Evolutionary conservation across 1,284 basidiomycete genomes (phyloP).

Genomic region (Cystobasidiaceae sp.): DNA sequence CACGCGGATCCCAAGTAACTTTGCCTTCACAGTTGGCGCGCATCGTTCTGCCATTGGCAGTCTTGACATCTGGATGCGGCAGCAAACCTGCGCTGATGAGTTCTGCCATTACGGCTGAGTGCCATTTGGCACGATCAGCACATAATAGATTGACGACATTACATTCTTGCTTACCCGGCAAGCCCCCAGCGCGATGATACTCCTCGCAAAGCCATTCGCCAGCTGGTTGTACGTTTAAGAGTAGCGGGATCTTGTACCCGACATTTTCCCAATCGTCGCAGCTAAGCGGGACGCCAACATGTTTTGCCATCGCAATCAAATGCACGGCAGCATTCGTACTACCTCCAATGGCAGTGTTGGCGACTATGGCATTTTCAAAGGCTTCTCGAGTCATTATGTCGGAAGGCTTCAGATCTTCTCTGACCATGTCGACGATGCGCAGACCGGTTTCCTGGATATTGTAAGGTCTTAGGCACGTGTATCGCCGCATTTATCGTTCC

Average conservation of each 20-base stretch:
- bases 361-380: constrained; percentile 51
- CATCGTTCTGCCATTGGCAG: constrained; percentile 47
- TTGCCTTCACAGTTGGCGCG: constrained; percentile 44
- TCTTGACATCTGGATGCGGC: constrained; percentile 34
- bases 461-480: background rate
- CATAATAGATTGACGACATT: too few species aligned
- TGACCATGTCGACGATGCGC: constrained; percentile 54
- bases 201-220: constrained; percentile 51
- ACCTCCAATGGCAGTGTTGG: constrained; percentile 50
- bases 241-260: constrained; percentile 47
- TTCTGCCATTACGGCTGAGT: constrained; percentile 35
- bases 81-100: constrained; percentile 25
- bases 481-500: background rate
- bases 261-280: constrained; percentile 50
- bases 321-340: constrained; percentile 47
- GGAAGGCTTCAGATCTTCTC: constrained; percentile 48
- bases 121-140: too few species aligned
- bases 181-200: constrained; percentile 50
- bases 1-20: constrained; percentile 44
- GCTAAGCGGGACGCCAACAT: constrained; percentile 47
- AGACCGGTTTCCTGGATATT: constrained; percentile 21
- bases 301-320: constrained; percentile 50
- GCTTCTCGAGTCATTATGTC: constrained; percentile 48
- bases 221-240: constrained; percentile 51
- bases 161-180: constrained; percentile 45